Evolutionary conservation across 2,329 filamentous ascomycete species (phyloP), one percentile per base, ranked within the genome.

Genomic region (Botryotinia convoluta): DNA sequence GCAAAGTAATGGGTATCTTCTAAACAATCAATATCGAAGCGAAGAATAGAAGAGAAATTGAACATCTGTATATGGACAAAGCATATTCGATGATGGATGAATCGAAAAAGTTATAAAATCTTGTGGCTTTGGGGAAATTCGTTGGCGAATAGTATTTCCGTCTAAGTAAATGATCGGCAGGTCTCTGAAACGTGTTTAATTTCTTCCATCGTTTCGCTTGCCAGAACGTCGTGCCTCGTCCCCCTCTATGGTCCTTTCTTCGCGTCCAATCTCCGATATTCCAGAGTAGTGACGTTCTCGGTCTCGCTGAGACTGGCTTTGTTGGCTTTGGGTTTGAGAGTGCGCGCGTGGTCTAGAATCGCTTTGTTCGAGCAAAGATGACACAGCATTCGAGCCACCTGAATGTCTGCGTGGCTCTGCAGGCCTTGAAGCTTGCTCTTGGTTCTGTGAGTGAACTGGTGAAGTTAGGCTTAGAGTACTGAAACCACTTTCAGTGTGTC

Each of bases 181-280:
- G 76, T 77, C 72, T 76, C 72, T 79, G 77, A 80, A 78, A 79
- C 77, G 68, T 72, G 57, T 74, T 75, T 79, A 80, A 79, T 80
- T 77, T 80, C 79, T 76, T 72, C 73, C 77, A 77, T 79, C 78
- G 79, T 79, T 78, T 79, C 78, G 78, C 77, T 79, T 80, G 72
- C 74, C 74, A 63, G 74, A 67, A 72, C 75, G 71, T 74, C 78
- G 72, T 79, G 76, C 75, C 76, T 80, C 78, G 78, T 79, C 75
- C 77, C 78, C 78, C 76, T 74, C 37, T 64, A 76, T 29, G 76
- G 75, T 75, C 76, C 74, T 74, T 79, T 72, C 63, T 37, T 72
- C 54, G 32, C 63, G 71, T 37, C 42, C 42, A 72, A 72, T 72
- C 18, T 72, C 63, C 63, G 63, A 39, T 3, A 68, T 35, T 39